Base-by-base conservation (phyloP, 148 eudicot genomes). In the Spergularia bocconei region DNA sequence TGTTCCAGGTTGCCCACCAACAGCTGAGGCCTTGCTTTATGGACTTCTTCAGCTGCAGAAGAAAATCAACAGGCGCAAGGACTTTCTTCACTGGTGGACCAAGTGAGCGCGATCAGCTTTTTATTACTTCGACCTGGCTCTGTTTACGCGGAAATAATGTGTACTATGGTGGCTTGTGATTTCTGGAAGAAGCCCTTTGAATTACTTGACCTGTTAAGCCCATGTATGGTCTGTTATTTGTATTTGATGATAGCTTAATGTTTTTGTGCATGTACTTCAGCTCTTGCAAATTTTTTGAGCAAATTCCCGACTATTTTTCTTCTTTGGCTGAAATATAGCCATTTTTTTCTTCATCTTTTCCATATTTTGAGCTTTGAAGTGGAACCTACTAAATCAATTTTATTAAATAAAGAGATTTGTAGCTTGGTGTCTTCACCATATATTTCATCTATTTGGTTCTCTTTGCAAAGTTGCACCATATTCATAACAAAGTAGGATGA, bases 41-140 rank as follows among this genome's bases (percentile, higher is more conserved):
- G 98, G 98, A 69, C 78, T 95, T 60, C 92, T 95, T 67, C 93
- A 92, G 81, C 89, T 95, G 70, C 98, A 95, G 82, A 95, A 95
- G 86, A 94, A 94, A 88, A 94, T 94, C 82, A 90, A 85, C 82
- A 84, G 97, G 85, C 94, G 97, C 82, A 94, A 91, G 89, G 98
- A 91, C 82, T 94, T 91, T 84, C 95, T 87, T 48, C 86, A 77
- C 54, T 93, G 98, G 98, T 93, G 97, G 98, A 90, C 93, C 77
- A 88, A 91, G 79, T 93, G 78, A 91, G 56, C 71, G 1, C 6
- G 13, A 15, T 61, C 13, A 6, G 61, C 74, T 53, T 19, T 20
- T n/a, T 44, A 19, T 69, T 19, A 52, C 58, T 36, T 69, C 15
- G 66, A 58, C 39, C 13, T 63, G 51, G 73, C 58, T 77, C 66